Evolutionary conservation across 805 yeast species (phyloP).

Genomic region (Schwanniomyces occidentalis): DNA sequence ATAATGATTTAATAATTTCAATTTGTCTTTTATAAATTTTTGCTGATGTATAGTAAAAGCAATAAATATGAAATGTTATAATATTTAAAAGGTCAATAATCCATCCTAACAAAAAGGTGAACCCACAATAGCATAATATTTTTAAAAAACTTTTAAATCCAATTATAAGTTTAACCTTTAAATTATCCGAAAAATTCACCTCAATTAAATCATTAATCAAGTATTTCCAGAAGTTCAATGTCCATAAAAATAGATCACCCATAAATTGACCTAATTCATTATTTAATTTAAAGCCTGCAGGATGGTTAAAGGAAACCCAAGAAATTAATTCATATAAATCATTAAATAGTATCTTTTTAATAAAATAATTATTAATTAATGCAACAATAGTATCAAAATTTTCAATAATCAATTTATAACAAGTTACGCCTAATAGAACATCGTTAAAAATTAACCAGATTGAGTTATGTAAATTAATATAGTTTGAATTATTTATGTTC

Average conservation of each 20-base stretch:
- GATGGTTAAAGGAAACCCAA: constrained; percentile 79
- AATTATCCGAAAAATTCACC: neutral
- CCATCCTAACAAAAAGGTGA: constrained; percentile 68
- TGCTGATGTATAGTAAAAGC: constrained; percentile 78
- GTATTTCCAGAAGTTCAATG: constrained; percentile 63
- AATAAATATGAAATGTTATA: constrained; percentile 67
- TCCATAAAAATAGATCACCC: constrained; percentile 87
- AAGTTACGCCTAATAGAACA: constrained; percentile 66
- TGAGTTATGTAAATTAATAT: constrained; percentile 79
- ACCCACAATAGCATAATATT: constrained; percentile 34
- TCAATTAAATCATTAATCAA: constrained; percentile 12
- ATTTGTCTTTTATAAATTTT: constrained; percentile 77
- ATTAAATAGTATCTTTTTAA: constrained; percentile 44
- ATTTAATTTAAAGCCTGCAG: constrained; percentile 92
- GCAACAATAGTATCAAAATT: constrained; percentile 21
- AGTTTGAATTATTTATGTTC: constrained; percentile 49
- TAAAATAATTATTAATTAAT: constrained; percentile 24
- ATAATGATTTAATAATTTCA: constrained; percentile 65
- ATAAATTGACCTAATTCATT: constrained; percentile 81
- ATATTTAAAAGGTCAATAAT: constrained; percentile 64
- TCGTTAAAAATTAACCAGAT: constrained; percentile 88
- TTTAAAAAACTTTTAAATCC: constrained; percentile 8
- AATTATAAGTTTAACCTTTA: constrained; percentile 1
- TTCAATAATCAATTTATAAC: constrained; percentile 46
- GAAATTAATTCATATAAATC: constrained; percentile 50